Evolutionary conservation across 2,329 filamentous ascomycete species (phyloP), one percentile per base, ranked within the genome.

Genomic region (Hyphodiscus sp.): DNA sequence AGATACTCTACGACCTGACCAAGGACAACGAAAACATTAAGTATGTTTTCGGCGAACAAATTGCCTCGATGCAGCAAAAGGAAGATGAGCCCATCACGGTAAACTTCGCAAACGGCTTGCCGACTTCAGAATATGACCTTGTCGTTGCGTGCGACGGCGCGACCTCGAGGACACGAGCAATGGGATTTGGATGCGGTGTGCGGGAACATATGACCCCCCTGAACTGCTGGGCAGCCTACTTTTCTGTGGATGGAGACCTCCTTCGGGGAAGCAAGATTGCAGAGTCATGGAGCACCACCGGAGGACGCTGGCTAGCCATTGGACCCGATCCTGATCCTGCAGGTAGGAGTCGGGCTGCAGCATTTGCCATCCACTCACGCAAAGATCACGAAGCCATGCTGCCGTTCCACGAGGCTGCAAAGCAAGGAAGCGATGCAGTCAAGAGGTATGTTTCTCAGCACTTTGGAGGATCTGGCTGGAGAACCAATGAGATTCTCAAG

Each of bases 121-220:
- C 67, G 8, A 57, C 67, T 5, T 48, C 68, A 3, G 60, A 70
- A n/a, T 78, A 68, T 56, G 75, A 78, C 52, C 69, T 79, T 2
- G 70, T 79, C 16, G 71, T 79, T 13, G 75, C 73, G 20, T 73
- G 71, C 51, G 76, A 79, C 54, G 76, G 76, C 1, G 64, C 73
- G 11, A 73, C 69, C 1, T 79, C 76, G 2, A 65, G 70, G 42
- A 78, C 74, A 23, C 68, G 76, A 45, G 71, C 73, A 1, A 67
- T 77, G 9, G 73, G 70, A 15, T 63, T 77, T 10, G 67, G 63
- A 9, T 72, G 71, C 49, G 67, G 66, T 41, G 65, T 70, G 1
- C 67, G 69, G 46, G 69, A 74, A 48, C 60, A 75, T 53, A 64
- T 76, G 23, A 33, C 59, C 1, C 62, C 70, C 0, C 59, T 65